Base-by-base conservation (phyloP, 441 rosid species). In the Manihot esculenta region DNA sequence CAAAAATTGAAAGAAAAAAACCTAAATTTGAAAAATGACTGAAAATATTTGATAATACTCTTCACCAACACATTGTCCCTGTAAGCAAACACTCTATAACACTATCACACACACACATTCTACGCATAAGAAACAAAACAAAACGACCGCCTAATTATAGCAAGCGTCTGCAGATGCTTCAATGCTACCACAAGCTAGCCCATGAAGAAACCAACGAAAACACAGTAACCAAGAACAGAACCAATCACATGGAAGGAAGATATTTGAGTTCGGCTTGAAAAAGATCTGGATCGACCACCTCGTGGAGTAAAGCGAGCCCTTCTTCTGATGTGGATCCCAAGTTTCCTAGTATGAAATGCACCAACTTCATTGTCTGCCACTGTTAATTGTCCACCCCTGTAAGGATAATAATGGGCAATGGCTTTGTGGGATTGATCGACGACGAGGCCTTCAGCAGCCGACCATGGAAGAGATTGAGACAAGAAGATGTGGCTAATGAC, bases 161-260 rank as follows among this genome's bases (percentile, higher is more conserved):
- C n/a, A 14, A 21, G 17, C 20, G n/a, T n/a, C n/a, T n/a, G n/a
- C n/a, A n/a, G n/a, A n/a, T n/a, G n/a, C n/a, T n/a, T n/a, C n/a
- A n/a, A n/a, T n/a, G n/a, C n/a, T n/a, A n/a, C n/a, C n/a, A n/a
- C n/a, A n/a, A n/a, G n/a, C n/a, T n/a, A n/a, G n/a, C n/a, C n/a
- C 56, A 74, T n/a, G 24, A 79, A 49, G 64, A 79, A 44, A 33
- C 21, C 59, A 21, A 82, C 72, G 13, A 74, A 23, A 51, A 82
- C 59, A 7, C 62, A 74, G 58, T 12, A 73, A 62, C 41, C 71
- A 38, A 79, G 0, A 3, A 66, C 66, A 26, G 75, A 48, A 24
- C 44, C 76, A 18, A 77, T 57, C 14, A 48, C 26, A 60, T 56
- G 61, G 26, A 67, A 45, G 17, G 80, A 71, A 18, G 72, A 59